Percentiles rank a stretch among this genome's conserved stretches.
These are phyloP conservation scores for Helotiales sp. DNA, from an alignment of 2,329 filamentous ascomycete genomes.

Conservation along the genomic window DNA sequence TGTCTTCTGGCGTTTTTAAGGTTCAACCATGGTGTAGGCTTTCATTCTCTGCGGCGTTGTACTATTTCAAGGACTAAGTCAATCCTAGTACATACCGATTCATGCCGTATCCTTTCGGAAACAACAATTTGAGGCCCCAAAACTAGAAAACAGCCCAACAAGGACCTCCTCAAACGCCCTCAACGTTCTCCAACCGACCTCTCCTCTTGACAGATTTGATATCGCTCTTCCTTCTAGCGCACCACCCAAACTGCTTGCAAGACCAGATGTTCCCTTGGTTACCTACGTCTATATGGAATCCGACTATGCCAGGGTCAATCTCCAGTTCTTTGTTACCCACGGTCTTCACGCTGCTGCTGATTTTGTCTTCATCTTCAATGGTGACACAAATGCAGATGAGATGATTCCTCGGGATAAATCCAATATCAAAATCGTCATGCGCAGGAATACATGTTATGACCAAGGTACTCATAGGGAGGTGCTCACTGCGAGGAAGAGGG, in stretches of 20 bases:
- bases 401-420: conserved; percentile 26
- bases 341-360: conserved; percentile 38
- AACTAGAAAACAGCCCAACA: not conserved
- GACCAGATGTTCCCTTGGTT: conserved; percentile 27
- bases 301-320: conserved; percentile 31
- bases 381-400: conserved; percentile 26
- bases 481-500: conserved; percentile 17
- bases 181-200: not conserved
- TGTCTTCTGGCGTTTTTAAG: not conserved
- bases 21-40: not conserved
- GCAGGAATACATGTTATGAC: conserved; percentile 40
- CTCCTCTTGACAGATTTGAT: conserved; percentile 1
- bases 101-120: not conserved
- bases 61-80: not conserved
- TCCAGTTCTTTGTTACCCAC: conserved; percentile 38
- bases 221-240: not conserved
- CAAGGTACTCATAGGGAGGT: conserved; percentile 38
- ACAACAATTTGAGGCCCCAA: conserved; percentile 10
- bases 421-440: conserved; percentile 34
- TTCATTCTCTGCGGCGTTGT: not conserved
- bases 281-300: conserved; percentile 40
- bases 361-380: conserved; percentile 41
- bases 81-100: not conserved
- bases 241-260: not conserved
- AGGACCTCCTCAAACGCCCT: not conserved